Evolutionary conservation across 2,329 filamentous ascomycete genomes (phyloP).

Genomic region (Dactylellina haptotyla): DNA sequence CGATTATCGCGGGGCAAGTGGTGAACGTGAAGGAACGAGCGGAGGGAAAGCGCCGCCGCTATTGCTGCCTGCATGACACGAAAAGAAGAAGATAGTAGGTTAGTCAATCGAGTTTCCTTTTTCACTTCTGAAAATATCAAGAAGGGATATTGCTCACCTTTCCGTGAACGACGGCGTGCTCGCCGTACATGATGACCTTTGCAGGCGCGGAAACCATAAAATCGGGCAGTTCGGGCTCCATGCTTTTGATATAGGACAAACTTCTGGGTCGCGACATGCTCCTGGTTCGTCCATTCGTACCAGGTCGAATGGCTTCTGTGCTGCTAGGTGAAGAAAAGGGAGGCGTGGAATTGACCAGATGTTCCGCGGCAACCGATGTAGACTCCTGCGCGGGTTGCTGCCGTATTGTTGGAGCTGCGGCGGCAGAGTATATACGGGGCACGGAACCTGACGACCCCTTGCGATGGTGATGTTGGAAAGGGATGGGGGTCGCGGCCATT

Average conservation of each 20-base stretch:
- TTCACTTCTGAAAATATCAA: not conserved
- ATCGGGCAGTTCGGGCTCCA: slow-evolving; percentile 75
- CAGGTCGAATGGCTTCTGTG: slow-evolving; percentile 8
- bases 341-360: slow-evolving; percentile 39
- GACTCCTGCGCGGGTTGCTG: slow-evolving; percentile 16
- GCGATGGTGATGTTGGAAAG: slow-evolving; percentile 45
- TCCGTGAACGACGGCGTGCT: slow-evolving; percentile 97
- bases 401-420: slow-evolving; percentile 9
- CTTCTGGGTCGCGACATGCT: slow-evolving; percentile 41
- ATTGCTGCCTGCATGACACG: slow-evolving; percentile 75
- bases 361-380: slow-evolving; percentile 42
- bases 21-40: slow-evolving; percentile 95
- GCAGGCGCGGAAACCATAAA: slow-evolving; percentile 99
- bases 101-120: too few relatives aligned
- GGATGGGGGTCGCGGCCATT: slow-evolving; percentile 27
- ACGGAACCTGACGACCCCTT: slow-evolving; percentile 32
- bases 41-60: slow-evolving; percentile 90
- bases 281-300: slow-evolving; percentile 19
- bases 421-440: slow-evolving; percentile 12
- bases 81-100: not conserved
- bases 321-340: slow-evolving; percentile 40
- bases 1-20: slow-evolving; percentile 84
- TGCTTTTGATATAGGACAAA: slow-evolving; percentile 61
- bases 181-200: slow-evolving; percentile 97
- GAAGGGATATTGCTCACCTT: slow-evolving; percentile 70